Base-by-base conservation (phyloP, 2,329 filamentous ascomycete genomes). In the Epichloe sp. region DNA sequence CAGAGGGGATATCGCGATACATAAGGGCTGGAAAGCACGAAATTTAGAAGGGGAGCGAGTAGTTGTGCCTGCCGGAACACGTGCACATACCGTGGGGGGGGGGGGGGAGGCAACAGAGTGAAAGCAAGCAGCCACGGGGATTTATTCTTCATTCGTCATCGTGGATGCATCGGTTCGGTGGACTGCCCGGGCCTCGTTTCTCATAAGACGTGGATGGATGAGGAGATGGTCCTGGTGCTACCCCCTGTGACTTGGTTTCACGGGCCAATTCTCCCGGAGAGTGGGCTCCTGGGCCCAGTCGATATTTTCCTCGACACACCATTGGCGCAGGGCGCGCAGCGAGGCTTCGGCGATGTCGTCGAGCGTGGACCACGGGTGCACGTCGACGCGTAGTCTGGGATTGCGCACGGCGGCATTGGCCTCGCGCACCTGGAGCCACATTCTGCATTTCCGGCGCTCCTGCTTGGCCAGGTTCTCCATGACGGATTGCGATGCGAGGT, bases 301-400 rank as follows among this genome's bases (percentile, higher is more conserved):
- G n/a, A 76, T 67, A 5, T 61, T 60, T 53, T 76, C 71, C 3
- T 69, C 65, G 8, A 66, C 63, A 44, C 69, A 71, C 70, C 73
- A 77, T 23, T 64, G 60, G 3, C 63, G 64, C 55, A 77, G 60
- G 4, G 74, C 60, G 6, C 60, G 62, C 51, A 77, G 56, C 12
- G 66, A 64, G 5, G 62, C 60, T 7, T 62, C 58, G 12, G 70
- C 68, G 6, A 69, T 64, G 14, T 75, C 73, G 51, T 76, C 71
- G 10, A 75, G 62, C 3, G 63, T 64, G 8, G 67, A 68, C 72
- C 73, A 75, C 0, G 70, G 68, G 1, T 59, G 56, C 17, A 71
- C 59, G 19, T 63, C 59, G 23, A 65, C 63, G 42, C 59, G 67
- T 23, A 65, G 52, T 14, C 55, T 49, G 2, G 62, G 50, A 48